phyloP scores from a whole-genome alignment of 2,329 filamentous ascomycete species.

The Aspergillus tubingensis region DNA sequence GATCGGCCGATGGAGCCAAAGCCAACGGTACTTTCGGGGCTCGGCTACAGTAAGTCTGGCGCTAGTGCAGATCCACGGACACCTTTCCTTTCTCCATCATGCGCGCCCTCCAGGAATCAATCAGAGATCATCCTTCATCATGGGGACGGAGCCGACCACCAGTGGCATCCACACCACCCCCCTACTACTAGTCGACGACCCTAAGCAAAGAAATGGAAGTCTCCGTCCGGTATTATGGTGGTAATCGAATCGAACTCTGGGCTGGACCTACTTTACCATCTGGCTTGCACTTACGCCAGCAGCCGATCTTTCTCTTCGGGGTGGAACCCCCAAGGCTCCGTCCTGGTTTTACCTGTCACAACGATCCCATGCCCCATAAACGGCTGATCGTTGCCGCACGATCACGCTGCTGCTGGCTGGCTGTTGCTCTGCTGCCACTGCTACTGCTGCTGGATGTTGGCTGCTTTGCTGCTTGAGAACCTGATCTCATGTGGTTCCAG shows the following conservation, averaged over 20 bases:
- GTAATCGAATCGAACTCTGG: constrained; percentile 7
- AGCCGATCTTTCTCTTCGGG: constrained; percentile 16
- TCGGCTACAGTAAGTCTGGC: constrained; percentile 25
- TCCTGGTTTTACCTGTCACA: constrained; percentile 35
- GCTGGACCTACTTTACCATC: no score
- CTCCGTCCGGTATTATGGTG: constrained; percentile 10
- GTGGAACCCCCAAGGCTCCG: constrained; percentile 10
- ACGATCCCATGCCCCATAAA: constrained; percentile 38
- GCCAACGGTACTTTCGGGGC: constrained; percentile 20
- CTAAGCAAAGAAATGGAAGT: no score
- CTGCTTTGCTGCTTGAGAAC: constrained; percentile 19
- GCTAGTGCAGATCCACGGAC: constrained; percentile 30
- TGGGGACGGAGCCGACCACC: constrained; percentile 4
- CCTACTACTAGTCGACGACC: no score
- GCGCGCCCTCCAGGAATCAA: constrained; percentile 14
- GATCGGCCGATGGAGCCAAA: constrained; percentile 15
- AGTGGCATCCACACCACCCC: no score
- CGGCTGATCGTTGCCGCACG: constrained; percentile 40
- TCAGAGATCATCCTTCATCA: constrained; percentile 21
- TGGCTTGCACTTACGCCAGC: not conserved
- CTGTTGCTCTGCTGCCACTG: no score
- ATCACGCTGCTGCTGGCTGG: constrained; percentile 19
- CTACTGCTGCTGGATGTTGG: not conserved
- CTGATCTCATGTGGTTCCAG: constrained; percentile 27
- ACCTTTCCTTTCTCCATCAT: constrained; percentile 21